phyloP scores from a whole-genome alignment of 148 eudicot genomes.

The Oxyria digyna region DNA sequence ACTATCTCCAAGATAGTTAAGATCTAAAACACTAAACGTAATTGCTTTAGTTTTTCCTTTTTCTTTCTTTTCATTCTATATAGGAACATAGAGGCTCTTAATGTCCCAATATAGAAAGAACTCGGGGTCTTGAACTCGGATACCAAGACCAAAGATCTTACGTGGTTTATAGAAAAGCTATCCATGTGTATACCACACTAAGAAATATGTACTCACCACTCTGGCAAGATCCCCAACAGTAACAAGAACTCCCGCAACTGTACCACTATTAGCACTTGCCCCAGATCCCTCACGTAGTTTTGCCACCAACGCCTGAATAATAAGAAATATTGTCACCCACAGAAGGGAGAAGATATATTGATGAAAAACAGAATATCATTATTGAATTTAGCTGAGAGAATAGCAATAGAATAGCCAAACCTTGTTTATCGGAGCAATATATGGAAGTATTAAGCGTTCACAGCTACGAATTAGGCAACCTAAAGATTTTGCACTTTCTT shows the following conservation, averaged over 20 bases:
- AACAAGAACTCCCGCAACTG: constrained; percentile 67
- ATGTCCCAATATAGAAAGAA: too few species aligned
- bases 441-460: constrained; percentile 88
- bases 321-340: neutral
- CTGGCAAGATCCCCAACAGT: constrained; percentile 97
- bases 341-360: neutral
- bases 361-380: constrained; percentile 4
- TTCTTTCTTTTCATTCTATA: neutral
- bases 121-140: too few species aligned
- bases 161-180: neutral
- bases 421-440: constrained; percentile 94
- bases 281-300: constrained; percentile 82
- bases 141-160: neutral
- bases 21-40: neutral
- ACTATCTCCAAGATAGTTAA: neutral
- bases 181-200: neutral
- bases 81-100: neutral
- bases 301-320: constrained; percentile 71
- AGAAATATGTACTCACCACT: constrained; percentile 55
- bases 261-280: constrained; percentile 64
- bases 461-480: constrained; percentile 92
- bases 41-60: neutral
- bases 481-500: constrained; percentile 93
- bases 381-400: neutral
- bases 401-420: constrained; percentile 16